Conservation (phyloP, 2,329 filamentous ascomycete genomes). For the Leptographium galeiforme region DNA sequence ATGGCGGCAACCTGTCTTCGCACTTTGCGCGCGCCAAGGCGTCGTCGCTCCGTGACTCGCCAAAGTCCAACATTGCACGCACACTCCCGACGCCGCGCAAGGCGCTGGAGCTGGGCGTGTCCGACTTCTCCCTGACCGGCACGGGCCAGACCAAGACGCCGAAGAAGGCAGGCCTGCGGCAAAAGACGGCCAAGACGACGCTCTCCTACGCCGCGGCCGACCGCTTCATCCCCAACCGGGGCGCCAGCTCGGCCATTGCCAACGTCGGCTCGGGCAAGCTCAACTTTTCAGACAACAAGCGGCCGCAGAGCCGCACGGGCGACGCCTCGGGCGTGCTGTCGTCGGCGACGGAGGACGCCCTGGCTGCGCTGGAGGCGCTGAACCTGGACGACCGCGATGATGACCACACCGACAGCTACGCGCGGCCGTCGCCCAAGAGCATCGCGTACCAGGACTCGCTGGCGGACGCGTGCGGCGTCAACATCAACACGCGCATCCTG, state of each 20-base stretch:
- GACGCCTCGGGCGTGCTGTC: slow-evolving; percentile 68
- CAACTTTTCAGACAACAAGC: slow-evolving; percentile 53
- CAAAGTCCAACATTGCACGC: slow-evolving; percentile 90
- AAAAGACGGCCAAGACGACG: slow-evolving; percentile 59
- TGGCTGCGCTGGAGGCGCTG: slow-evolving; percentile 66
- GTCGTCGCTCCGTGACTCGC: slow-evolving; percentile 65
- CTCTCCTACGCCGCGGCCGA: slow-evolving; percentile 70
- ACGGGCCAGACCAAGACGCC: slow-evolving; percentile 56
- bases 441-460: slow-evolving; percentile 26
- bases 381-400: slow-evolving; percentile 64
- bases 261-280: slow-evolving; percentile 76
- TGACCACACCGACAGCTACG: slow-evolving; percentile 52
- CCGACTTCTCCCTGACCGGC: slow-evolving; percentile 81
- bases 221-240: slow-evolving; percentile 91
- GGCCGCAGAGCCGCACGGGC: slow-evolving; percentile 50
- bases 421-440: slow-evolving; percentile 72
- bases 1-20: slow-evolving; percentile 64
- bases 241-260: slow-evolving; percentile 75
- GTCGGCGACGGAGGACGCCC: slow-evolving; percentile 66
- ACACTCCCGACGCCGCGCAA: slow-evolving; percentile 64
- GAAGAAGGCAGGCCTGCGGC: slow-evolving; percentile 38
- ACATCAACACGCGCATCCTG: slow-evolving; percentile 85
- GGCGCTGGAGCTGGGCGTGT: slow-evolving; percentile 75
- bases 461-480: slow-evolving; percentile 48
- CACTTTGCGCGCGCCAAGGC: slow-evolving; percentile 64